These are phyloP conservation scores for Drechmeria coniospora DNA, from an alignment of 2,329 filamentous ascomycete genomes.

Conservation along the genomic window DNA sequence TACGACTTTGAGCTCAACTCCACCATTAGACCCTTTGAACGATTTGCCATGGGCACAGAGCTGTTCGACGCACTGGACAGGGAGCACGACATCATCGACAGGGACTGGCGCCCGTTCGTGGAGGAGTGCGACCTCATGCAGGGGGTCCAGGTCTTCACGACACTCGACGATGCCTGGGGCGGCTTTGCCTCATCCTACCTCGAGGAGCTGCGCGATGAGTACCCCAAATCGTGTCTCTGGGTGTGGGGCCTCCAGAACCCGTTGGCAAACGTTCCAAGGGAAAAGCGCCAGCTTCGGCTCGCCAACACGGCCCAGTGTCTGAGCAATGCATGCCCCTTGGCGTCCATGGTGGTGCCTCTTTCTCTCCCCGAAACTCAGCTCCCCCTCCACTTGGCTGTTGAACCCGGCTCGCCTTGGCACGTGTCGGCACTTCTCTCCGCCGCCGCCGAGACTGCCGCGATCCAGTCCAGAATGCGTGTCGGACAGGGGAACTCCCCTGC, in stretches of 20 bases:
- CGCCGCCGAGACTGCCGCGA: conserved; percentile 61
- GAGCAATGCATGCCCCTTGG: conserved; percentile 50
- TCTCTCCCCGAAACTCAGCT: conserved; percentile 41
- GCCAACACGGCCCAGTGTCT: conserved; percentile 63
- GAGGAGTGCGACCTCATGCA: conserved; percentile 93
- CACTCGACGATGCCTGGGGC: conserved; percentile 66
- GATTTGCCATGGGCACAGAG: conserved; percentile 70
- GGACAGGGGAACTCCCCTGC: too few species aligned
- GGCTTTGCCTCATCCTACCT: conserved; percentile 60
- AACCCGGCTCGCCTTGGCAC: conserved; percentile 60
- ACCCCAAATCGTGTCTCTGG: conserved; percentile 76
- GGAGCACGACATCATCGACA: conserved; percentile 75
- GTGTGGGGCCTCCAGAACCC: conserved; percentile 67
- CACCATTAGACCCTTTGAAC: conserved; percentile 71
- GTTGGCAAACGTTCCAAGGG: conserved; percentile 34
- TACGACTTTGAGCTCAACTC: conserved; percentile 79
- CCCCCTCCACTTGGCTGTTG: conserved; percentile 42
- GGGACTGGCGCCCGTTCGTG: conserved; percentile 75
- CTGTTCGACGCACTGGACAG: conserved; percentile 59
- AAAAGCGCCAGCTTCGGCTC: conserved; percentile 38
- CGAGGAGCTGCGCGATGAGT: conserved; percentile 74
- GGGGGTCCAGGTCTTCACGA: conserved; percentile 63
- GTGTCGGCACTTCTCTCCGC: conserved; percentile 60
- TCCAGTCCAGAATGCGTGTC: too few species aligned
- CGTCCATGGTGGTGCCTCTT: conserved; percentile 66